Evolutionary conservation across 2,329 filamentous ascomycete species (phyloP).

Genomic region (Fusarium sp.): DNA sequence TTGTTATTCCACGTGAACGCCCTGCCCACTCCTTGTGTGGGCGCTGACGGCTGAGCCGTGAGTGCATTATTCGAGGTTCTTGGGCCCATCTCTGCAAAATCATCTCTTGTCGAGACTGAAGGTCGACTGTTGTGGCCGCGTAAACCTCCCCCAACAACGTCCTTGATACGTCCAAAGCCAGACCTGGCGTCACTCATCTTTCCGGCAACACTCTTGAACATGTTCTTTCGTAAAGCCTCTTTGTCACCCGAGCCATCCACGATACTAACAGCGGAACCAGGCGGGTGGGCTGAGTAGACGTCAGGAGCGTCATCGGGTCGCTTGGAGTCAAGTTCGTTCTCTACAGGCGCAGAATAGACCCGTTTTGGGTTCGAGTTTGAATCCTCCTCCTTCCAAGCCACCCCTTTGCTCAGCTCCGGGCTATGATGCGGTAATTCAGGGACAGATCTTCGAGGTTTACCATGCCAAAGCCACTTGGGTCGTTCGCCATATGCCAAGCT

Average conservation of each 20-base stretch:
- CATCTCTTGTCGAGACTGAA: conserved; percentile 67
- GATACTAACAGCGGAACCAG: conserved; percentile 63
- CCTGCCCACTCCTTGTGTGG: conserved; percentile 58
- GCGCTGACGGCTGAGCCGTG: conserved; percentile 55
- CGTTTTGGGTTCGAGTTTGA: conserved; percentile 61
- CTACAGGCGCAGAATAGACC: conserved; percentile 65
- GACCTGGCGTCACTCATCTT: conserved; percentile 86
- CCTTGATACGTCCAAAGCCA: conserved; percentile 87
- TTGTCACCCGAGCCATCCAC: conserved; percentile 66
- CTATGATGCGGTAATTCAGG: conserved; percentile 63
- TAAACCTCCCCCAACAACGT: conserved; percentile 78
- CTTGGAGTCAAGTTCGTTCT: conserved; percentile 65
- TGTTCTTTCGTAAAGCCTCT: conserved; percentile 73
- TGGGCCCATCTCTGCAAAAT: conserved; percentile 57
- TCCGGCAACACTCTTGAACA: conserved; percentile 85
- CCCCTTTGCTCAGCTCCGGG: conserved; percentile 62
- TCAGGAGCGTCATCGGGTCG: conserved; percentile 63
- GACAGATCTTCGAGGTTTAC: conserved; percentile 81
- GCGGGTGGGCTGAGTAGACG: conserved; percentile 60
- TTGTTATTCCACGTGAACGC: conserved; percentile 76
- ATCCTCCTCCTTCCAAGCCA: conserved; percentile 70
- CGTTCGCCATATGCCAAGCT: conserved; percentile 84
- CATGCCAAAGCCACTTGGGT: conserved; percentile 94
- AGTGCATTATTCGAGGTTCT: conserved; percentile 32
- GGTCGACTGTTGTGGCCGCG: conserved; percentile 68